Conservation (phyloP, 2,329 filamentous ascomycete genomes). For the Hortaea sp. region DNA sequence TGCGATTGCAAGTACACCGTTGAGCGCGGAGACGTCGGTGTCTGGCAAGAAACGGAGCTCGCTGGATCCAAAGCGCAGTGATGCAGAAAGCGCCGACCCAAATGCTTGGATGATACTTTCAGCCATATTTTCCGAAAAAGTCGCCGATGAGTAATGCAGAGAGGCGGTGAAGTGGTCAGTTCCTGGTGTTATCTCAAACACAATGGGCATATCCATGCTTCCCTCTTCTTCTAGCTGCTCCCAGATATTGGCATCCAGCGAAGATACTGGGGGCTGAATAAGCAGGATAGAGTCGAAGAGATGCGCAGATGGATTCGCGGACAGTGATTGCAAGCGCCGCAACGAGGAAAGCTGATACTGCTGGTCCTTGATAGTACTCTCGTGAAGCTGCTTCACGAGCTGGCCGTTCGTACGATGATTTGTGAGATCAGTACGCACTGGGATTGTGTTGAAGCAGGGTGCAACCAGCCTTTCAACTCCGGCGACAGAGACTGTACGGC, state of each 20-base stretch:
- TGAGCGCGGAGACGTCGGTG: not conserved
- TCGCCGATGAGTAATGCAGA: slow-evolving; percentile 43
- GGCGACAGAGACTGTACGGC: slow-evolving; percentile 57
- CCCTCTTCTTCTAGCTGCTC: slow-evolving; percentile 37
- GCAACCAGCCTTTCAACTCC: slow-evolving; percentile 65
- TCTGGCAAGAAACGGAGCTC: not conserved
- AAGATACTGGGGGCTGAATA: slow-evolving; percentile 52
- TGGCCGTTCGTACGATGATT: slow-evolving; percentile 42
- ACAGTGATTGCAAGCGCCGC: slow-evolving; percentile 54
- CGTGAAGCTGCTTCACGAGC: slow-evolving; percentile 51
- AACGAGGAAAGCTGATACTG: slow-evolving; percentile 66
- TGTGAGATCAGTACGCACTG: slow-evolving; percentile 51
- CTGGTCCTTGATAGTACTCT: slow-evolving; percentile 51
- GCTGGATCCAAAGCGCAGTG: not conserved
- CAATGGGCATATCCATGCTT: slow-evolving; percentile 65
- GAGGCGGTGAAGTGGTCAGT: slow-evolving; percentile 39
- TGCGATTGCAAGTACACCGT: not conserved
- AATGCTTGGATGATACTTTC: slow-evolving; percentile 20
- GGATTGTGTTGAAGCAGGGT: slow-evolving; percentile 86
- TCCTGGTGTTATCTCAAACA: slow-evolving; percentile 62
- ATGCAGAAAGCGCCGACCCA: slow-evolving; percentile 11
- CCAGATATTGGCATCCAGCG: slow-evolving; percentile 41
- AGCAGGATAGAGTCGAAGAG: slow-evolving; percentile 77
- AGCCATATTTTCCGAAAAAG: slow-evolving; percentile 43
- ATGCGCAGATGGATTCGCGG: slow-evolving; percentile 30